Conservation (phyloP, 2,329 filamentous ascomycete species). For the Cladophialophora psammophila region DNA sequence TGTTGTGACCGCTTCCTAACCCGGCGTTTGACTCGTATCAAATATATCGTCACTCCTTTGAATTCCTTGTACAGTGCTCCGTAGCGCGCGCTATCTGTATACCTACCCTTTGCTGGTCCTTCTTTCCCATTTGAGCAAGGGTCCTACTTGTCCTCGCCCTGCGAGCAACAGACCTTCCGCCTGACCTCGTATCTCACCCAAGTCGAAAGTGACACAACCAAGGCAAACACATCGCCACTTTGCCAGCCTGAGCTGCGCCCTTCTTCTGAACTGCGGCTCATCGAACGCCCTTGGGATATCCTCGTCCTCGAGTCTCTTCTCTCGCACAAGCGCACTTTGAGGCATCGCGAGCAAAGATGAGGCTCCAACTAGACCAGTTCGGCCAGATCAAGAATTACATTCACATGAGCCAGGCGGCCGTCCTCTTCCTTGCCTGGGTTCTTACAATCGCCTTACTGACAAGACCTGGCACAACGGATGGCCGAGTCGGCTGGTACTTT, state of each 20-base stretch:
- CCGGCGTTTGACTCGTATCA: background rate
- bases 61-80: background rate
- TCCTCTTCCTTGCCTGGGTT: slow-evolving; percentile 66
- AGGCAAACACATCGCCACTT: slow-evolving; percentile 6
- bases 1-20: background rate
- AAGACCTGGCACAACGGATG: slow-evolving; percentile 61
- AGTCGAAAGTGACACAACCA: slow-evolving; percentile 8
- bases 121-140: slow-evolving; percentile 2
- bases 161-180: slow-evolving; percentile 2
- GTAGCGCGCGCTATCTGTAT: background rate
- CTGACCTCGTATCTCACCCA: background rate
- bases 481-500: slow-evolving; percentile 64
- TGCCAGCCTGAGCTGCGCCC: background rate
- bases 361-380: slow-evolving; percentile 44
- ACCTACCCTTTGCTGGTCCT: background rate
- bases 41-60: background rate
- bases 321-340: background rate
- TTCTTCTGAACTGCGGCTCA: background rate
- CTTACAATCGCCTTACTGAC: slow-evolving; percentile 66
- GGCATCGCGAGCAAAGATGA: slow-evolving; percentile 28
- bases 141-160: slow-evolving; percentile 6
- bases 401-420: slow-evolving; percentile 61
- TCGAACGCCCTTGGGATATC: background rate
- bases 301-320: slow-evolving; percentile 2
- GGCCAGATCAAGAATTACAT: slow-evolving; percentile 64